Percentiles rank a stretch among this genome's conserved stretches.
These are phyloP conservation scores for Ilyonectria mors-panacis DNA, from an alignment of 2,329 filamentous ascomycete genomes.

Conservation along the genomic window DNA sequence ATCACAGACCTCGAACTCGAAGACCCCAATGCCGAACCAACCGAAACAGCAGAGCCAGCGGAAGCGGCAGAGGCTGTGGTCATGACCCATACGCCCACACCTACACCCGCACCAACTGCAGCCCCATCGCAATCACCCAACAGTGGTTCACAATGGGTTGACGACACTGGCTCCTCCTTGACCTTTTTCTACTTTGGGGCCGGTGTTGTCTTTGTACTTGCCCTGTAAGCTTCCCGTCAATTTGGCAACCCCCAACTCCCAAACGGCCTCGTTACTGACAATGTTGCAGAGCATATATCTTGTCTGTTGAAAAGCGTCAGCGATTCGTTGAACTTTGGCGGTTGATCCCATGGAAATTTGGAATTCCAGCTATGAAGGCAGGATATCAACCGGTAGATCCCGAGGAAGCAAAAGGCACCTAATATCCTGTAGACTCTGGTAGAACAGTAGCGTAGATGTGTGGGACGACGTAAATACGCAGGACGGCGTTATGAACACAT, in stretches of 20 bases:
- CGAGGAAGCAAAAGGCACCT: background rate
- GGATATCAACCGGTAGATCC: background rate
- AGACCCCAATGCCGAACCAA: background rate
- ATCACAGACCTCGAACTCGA: background rate
- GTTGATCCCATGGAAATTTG: background rate
- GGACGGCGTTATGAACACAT: background rate
- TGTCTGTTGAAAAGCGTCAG: background rate
- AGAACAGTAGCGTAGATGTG: background rate
- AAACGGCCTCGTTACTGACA: background rate
- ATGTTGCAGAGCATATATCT: background rate
- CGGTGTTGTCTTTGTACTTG: background rate
- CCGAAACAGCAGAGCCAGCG: background rate
- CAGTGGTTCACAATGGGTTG: background rate
- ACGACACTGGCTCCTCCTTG: background rate
- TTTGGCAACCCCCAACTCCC: background rate
- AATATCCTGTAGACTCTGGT: background rate
- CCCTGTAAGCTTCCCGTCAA: background rate
- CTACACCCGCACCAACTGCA: background rate
- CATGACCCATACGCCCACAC: background rate
- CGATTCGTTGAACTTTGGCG: background rate
- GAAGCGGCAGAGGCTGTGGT: background rate
- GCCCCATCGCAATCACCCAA: background rate
- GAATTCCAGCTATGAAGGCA: background rate
- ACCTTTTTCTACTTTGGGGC: background rate
- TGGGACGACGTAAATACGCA: background rate